Base-by-base conservation (phyloP, 2,329 filamentous ascomycete species). In the Fusarium metavorans region DNA sequence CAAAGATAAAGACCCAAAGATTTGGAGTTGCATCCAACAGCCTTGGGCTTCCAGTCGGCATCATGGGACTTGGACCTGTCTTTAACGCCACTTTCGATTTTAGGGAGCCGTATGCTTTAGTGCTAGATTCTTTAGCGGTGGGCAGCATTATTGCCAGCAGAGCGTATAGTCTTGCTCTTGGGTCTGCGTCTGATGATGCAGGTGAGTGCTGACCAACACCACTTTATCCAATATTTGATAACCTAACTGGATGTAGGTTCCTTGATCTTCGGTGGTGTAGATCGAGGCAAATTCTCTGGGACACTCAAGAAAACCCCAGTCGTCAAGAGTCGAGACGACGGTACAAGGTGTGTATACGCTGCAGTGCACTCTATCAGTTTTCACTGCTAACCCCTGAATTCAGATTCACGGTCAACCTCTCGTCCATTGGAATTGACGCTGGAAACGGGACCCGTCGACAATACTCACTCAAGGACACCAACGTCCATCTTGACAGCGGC, bases 401-500 rank as follows among this genome's bases (percentile, higher is more conserved):
- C n/a, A 58, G 77, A 32, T 84, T 84, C 78, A 83, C 81, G 77
- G 77, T 84, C 20, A 73, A 81, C 67, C 67, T 84, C 27, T 75
- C 80, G 65, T 74, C 77, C 7, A 63, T 84, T 27, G 78, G 77
- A 58, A 68, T 79, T 68, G 82, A 76, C 63, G 76, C 76, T 34
- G 64, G 68, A 34, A 77, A 77, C 57, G 73, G 70, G 37, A 82
- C 80, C n/a, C 30, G 18, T 23, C 81, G 84, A 23, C 71, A 84
- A 16, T 81, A 85, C 52, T 87, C 88, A n/a, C 84, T 90, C 39
- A 45, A 65, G 45, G 75, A 77, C 50, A 66, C 73, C 58, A 76
- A 75, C 61, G 87, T 88, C 23, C 84, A 91, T 37, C 85, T 92
- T 35, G 91, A 92, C 80, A 90, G 88, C 8, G 92, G 92, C 65